Evolutionary conservation across 2,329 filamentous ascomycete species (phyloP), one percentile per base, ranked within the genome.

Genomic region (Keithomyces neogunnii): DNA sequence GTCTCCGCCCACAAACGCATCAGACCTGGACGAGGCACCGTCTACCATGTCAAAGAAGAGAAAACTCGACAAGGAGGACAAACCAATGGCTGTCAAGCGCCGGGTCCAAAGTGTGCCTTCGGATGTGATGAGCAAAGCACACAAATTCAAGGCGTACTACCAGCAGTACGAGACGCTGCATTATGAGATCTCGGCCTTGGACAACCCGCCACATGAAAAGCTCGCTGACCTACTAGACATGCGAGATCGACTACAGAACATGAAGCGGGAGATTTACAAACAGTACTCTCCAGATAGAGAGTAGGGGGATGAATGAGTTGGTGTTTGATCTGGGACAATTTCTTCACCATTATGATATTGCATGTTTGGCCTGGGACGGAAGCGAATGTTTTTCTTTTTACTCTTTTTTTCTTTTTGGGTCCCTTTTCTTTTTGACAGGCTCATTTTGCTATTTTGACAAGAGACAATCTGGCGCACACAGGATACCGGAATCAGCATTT

Each of bases 1-100:
- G 1, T 84, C 81, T 5, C 80, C 81, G 10, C 81, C 81, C 0
- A 84, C 81, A 6, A 85, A 84, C 55, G 82, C 80, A 1, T 84
- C 81, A 1, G 81, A 85, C 52, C 66, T 84, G 38, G 80, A 82
- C 32, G 69, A 74, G 56, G 58, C 69, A 44, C 55, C 62, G n/a
- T 60, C 57, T 4, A 51, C 59, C 10, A 55, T 57, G 13, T 48
- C 51, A 11, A 74, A 72, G 64, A 78, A 78, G 63, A 73, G 75
- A 51, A 76, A 73, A 58, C 62, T 62, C 28, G 62, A 64, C 36
- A 46, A 48, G 5, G 55, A 61, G 26, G 55, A 49, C 54, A 67
- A 65, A 51, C 46, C 56, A 11, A 39, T 50, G 5, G 48, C 52
- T 4, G 49, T 57, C 32, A 70, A 69, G 59, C 63, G 66, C 53